Conservation (phyloP, 129 eudicot species). For the Silybum marianum region DNA sequence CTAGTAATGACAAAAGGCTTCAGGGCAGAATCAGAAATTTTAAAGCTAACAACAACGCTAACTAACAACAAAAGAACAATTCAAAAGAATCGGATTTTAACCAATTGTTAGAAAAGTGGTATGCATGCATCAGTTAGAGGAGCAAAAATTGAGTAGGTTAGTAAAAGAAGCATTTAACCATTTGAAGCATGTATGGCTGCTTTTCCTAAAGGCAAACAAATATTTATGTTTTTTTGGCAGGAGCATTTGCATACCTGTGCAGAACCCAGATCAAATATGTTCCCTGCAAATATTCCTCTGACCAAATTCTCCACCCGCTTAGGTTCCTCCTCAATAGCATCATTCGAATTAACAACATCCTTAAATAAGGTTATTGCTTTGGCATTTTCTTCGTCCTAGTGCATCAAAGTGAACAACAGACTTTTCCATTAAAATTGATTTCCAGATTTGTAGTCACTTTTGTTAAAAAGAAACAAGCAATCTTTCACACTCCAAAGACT, state of each 20-base stretch:
- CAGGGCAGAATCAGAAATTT: neutral
- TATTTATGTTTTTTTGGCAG: neutral
- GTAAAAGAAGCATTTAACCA: neutral
- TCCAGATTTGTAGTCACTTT: neutral
- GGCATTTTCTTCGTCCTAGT: conserved; percentile 92
- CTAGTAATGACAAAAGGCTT: neutral
- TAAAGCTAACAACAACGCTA: neutral
- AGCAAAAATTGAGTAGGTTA: neutral
- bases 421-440: neutral
- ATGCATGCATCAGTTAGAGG: neutral
- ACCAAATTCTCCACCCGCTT: conserved; percentile 87
- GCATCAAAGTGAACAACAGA: conserved; percentile 21
- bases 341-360: conserved; percentile 73
- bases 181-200: neutral
- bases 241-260: conserved; percentile 64
- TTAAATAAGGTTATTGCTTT: conserved; percentile 89
- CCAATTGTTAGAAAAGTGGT: neutral
- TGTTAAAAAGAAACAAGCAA: neutral
- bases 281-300: conserved; percentile 98
- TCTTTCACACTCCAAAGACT: conserved; percentile 13
- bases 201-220: neutral
- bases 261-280: conserved; percentile 97
- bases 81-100: neutral
- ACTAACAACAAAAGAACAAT: neutral
- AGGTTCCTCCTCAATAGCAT: conserved; percentile 79